Evolutionary conservation across 805 yeast species (phyloP), one percentile per base, ranked within the genome.

Genomic region (Diddensiella caesifluorescens): DNA sequence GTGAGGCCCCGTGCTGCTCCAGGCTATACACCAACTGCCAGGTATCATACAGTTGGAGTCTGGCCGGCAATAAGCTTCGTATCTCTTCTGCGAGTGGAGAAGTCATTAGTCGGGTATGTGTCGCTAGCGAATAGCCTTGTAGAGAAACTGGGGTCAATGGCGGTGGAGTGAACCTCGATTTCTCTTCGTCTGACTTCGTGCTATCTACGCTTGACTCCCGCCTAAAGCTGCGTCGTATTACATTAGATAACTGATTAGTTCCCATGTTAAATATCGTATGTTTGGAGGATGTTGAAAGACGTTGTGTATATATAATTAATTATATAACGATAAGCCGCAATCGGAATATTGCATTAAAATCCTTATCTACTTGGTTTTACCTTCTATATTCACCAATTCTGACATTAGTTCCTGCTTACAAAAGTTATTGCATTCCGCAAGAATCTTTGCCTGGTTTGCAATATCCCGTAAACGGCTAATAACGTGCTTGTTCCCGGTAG

Each of bases 1-100:
- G 61, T 0, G 95, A 84, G 0, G 95, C 80, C 0, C 98, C 98
- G 59, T 88, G 85, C 60, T 87, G 96, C 52, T 89, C 97, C 46
- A 86, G 63, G n/a, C 92, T 81, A 58, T 89, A 90, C 2, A 79
- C 61, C 38, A 92, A 61, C 4, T 71, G 62, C 98, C 97, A 92
- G 4, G 73, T 73, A 28, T 82, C 80, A 47, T 76, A 76, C 19
- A 90, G 68, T 59, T 87, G 96, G 29, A 84, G 66, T 35, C 97
- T 68, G 3, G 85, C 72, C 0, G 97, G 95, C 46, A 92, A 59
- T 40, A 86, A 70, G 21, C 69, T 66, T 34, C 95, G 69, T 26
- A 90, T 71, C 41, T 86, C 87, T 44, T 74, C 83, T 1, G 92
- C 92, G 54, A 90, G 64, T 38, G 75, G 83, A 4, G 55, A 54